Evolutionary conservation across 352 stramenopile species (phyloP).

Genomic region (Pythium sukuiense): DNA sequence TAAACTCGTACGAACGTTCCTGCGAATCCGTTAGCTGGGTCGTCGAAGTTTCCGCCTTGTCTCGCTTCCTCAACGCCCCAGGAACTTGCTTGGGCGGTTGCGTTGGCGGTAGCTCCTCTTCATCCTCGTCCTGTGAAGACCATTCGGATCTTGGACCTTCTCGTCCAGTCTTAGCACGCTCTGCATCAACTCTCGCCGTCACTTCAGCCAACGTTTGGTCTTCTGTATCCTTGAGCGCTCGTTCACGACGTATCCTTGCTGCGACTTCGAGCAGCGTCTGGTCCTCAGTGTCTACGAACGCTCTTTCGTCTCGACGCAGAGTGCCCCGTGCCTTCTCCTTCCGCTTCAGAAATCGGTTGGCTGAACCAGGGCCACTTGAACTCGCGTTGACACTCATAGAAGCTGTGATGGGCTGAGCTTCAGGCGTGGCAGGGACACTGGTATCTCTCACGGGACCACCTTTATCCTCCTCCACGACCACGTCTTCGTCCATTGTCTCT

Average conservation of each 20-base stretch:
- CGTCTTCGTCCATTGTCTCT: slow-evolving; percentile 17
- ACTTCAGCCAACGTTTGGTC: slow-evolving; percentile 1
- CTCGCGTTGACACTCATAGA: neutral
- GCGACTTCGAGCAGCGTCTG: slow-evolving; percentile 22
- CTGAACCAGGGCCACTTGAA: neutral
- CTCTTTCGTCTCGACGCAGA: slow-evolving; percentile 5
- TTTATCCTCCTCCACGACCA: neutral
- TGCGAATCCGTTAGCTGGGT: slow-evolving; percentile 31
- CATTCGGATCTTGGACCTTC: neutral
- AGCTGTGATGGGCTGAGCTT: neutral
- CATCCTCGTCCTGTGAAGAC: slow-evolving; percentile 25
- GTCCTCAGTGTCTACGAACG: slow-evolving; percentile 24
- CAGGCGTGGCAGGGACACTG: neutral
- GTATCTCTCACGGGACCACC: neutral
- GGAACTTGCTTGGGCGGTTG: slow-evolving; percentile 30
- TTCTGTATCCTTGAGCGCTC: slow-evolving; percentile 3
- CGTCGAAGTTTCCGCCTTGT: slow-evolving; percentile 17
- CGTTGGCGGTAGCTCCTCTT: slow-evolving; percentile 49
- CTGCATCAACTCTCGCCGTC: neutral
- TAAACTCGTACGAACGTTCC: slow-evolving; percentile 38
- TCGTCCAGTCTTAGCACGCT: neutral
- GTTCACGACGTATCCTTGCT: slow-evolving; percentile 15
- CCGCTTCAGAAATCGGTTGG: slow-evolving; percentile 18
- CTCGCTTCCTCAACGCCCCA: slow-evolving; percentile 34
- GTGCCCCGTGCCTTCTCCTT: slow-evolving; percentile 18